Evolutionary conservation across 225 moss, liverwort and hornwort species (phyloP), one percentile per base, ranked within the genome.

Genomic region (Polytrichum commune): DNA sequence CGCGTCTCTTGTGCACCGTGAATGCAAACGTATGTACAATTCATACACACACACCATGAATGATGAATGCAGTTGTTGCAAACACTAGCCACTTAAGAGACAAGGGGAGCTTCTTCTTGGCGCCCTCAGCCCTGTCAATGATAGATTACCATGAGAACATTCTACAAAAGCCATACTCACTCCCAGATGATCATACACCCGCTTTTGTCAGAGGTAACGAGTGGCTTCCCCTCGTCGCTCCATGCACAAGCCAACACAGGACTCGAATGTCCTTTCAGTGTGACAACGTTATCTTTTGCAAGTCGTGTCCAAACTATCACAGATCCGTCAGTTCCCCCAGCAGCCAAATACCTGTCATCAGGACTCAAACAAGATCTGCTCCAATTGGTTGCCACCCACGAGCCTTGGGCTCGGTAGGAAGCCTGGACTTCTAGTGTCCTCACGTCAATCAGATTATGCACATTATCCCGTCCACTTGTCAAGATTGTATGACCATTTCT

Each of bases 401-500:
- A 86, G 5, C 79, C 79, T 1, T 88, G 78, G 69, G 93, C 88
- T 55, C 95, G 86, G 65, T 84, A 93, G 6, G 91, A 88, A 38
- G 89, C 91, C 69, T 88, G 89, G 35, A 91, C 89, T 67, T 93
- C 95, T 53, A 95, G 70, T 5, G 90, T 88, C 8, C 95, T 85
- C 8, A 95, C 95, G 79, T 95, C 93, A 19, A 95, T 93, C 24
- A 95, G 67, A 54, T 90, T 93, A 29, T 93, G 89, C 56, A 90
- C 84, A 69, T 95, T 95, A 69, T 95, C 95, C 63, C 93, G 77
- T 60, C 95, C 95, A 64, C 88, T 91, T 8, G 91, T 95, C 54
- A 95, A 80, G 62, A 93, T 80, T 16, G 79, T 85, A 30, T 84
- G 79, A 57, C 95, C 95, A 67, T 77, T 85, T 76, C 63, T 83